phyloP scores from a whole-genome alignment of 2,329 filamentous ascomycete species.

The Sarocladium kiliense region DNA sequence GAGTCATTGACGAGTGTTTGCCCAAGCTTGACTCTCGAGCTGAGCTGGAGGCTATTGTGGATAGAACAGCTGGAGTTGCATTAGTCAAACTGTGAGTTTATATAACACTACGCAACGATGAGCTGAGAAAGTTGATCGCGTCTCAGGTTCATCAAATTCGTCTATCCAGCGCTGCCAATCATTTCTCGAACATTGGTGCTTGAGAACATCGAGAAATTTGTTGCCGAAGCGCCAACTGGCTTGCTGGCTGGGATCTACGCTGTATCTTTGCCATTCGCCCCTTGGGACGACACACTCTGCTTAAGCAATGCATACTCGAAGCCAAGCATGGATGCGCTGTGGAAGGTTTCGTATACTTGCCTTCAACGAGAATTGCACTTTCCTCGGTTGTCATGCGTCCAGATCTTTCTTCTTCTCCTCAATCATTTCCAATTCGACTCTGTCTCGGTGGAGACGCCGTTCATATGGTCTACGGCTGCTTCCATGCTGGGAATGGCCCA shows the following conservation, averaged over 20 bases:
- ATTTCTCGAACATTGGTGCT: slow-evolving; percentile 13
- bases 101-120: slow-evolving; percentile 3
- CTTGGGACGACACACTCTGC: slow-evolving; percentile 17
- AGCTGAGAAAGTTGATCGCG: not conserved
- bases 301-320: slow-evolving; percentile 16
- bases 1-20: slow-evolving; percentile 10
- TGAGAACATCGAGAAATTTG: slow-evolving; percentile 12
- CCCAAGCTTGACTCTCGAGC: slow-evolving; percentile 11
- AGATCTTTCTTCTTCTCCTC: slow-evolving; percentile 13
- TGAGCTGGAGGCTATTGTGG: slow-evolving; percentile 12
- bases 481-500: slow-evolving; percentile 14
- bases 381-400: slow-evolving; percentile 13
- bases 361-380: slow-evolving; percentile 17
- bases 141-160: slow-evolving; percentile 11
- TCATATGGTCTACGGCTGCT: slow-evolving; percentile 13
- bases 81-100: slow-evolving; percentile 12
- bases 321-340: slow-evolving; percentile 13
- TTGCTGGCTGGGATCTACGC: slow-evolving; percentile 15
- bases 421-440: slow-evolving; percentile 14
- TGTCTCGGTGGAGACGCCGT: slow-evolving; percentile 15
- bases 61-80: slow-evolving; percentile 11
- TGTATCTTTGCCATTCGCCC: slow-evolving; percentile 14
- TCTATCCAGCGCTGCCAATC: slow-evolving; percentile 16
- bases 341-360: slow-evolving; percentile 16
- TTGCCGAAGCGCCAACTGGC: slow-evolving; percentile 13